phyloP scores from a whole-genome alignment of 2,329 filamentous ascomycete species.

The Cordyceps cicadae region DNA sequence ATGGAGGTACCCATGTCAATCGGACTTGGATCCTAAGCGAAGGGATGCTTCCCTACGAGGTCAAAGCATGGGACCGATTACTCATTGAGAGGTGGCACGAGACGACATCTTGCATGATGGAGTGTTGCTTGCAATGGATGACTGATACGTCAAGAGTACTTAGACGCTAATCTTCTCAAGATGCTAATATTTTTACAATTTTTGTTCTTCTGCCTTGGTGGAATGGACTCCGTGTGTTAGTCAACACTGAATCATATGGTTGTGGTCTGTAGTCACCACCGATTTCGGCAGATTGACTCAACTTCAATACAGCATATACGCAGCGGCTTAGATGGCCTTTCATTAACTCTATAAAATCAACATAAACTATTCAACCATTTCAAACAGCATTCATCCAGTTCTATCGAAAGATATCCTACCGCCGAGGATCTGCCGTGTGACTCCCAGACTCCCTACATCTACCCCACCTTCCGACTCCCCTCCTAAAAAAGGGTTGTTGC shows the following conservation, averaged over 20 bases:
- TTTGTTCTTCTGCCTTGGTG: neutral
- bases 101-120: no score
- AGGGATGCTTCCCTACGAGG: no score
- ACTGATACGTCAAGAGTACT: neutral
- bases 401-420: neutral
- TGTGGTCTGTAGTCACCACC: neutral
- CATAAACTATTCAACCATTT: neutral
- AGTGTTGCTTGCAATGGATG: neutral
- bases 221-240: neutral
- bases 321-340: neutral
- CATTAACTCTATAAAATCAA: neutral
- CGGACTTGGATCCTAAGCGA: no score
- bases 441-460: neutral
- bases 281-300: slow-evolving; percentile 6
- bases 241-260: neutral
- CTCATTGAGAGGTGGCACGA: no score
- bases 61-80: no score
- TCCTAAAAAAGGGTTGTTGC: neutral
- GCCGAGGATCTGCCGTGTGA: slow-evolving; percentile 11
- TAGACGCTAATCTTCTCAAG: neutral
- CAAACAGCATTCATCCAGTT: neutral
- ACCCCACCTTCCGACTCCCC: slow-evolving; percentile 15
- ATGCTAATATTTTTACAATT: neutral
- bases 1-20: no score
- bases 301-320: neutral